Evolutionary conservation across 352 stramenopile genomes (phyloP), one percentile per base, ranked within the genome.

Genomic region (Pythium scleroteichum): DNA sequence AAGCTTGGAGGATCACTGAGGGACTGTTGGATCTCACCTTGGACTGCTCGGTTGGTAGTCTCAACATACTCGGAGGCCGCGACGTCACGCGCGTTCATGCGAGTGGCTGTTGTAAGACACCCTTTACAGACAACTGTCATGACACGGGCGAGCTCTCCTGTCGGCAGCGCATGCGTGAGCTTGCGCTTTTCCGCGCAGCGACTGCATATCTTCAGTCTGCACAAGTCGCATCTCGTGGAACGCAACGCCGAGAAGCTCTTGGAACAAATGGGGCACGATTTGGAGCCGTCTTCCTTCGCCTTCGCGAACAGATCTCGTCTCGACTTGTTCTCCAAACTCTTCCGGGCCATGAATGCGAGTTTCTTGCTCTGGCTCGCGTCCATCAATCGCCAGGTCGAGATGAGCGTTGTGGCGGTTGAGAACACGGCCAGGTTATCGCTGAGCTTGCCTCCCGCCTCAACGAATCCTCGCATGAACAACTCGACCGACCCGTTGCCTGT

Each of bases 391-490:
- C 46, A 55, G 5, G 29, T 27, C 16, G 55, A 19, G 17, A 62
- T 49, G 13, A 62, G 35, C 8, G 32, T 46, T 19, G 45, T 62
- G 24, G 17, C 45, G n/a, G 45, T 23, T 20, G 23, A 20, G 5
- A 48, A 55, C 6, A 50, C 26, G 3, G 55, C 55, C 17, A 62
- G 12, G 7, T 17, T 39, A 13, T n/a, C 23, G 7, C 16, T 23
- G 16, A 55, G 17, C 12, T 70, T 61, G 59, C 61, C 40, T 47
- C 71, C 39, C 53, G 69, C 33, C 62, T 83, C 72, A 22, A 86
- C 71, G 32, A 72, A 79, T 12, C 69, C 68, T 5, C 75, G 73
- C 51, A 83, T 70, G 42, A 78, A 86, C 44, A 76, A 68, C 19
- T 83, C 76, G 10, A 86, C 63, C 0, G 60, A 75, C 0, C 59